A percentile compares a stretch with the other conserved stretches of the same genome.
Conservation (phyloP, 176 grass and related monocot genomes). For the Juncus inflexus region DNA sequence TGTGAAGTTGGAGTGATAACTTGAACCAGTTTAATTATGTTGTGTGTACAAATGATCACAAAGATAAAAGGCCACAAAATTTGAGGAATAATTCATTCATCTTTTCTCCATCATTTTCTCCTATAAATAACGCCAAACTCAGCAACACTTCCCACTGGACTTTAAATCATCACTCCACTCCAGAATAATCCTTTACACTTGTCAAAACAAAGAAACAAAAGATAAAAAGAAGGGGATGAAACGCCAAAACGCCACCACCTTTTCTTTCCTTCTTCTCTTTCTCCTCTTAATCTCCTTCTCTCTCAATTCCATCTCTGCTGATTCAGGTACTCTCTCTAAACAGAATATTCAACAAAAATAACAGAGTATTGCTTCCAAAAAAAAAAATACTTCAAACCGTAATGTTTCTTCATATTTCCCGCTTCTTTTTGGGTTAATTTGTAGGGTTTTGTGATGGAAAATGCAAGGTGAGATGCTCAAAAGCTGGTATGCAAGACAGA, state of each 20-base stretch:
- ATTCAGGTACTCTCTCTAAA: conserved; percentile 40
- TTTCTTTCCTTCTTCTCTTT: conserved; percentile 35
- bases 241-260: conserved; percentile 13
- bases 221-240: conserved; percentile 34
- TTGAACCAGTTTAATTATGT: background rate
- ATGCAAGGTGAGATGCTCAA: conserved; percentile 82
- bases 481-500: conserved; percentile 67
- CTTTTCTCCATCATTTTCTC: background rate
- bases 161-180: background rate
- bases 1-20: background rate
- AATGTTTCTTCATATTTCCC: background rate
- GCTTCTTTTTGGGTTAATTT: background rate
- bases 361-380: background rate
- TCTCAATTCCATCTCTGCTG: conserved; percentile 45
- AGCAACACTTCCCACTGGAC: background rate
- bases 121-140: conserved; percentile 42
- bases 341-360: background rate
- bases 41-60: background rate
- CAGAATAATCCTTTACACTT: background rate
- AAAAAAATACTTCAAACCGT: background rate
- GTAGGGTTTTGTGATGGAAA: conserved; percentile 67
- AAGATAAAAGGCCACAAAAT: background rate
- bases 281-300: conserved; percentile 36
- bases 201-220: conserved; percentile 1
- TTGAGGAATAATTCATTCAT: background rate